A percentile compares a stretch with the other conserved stretches of the same genome.
Evolutionary conservation across 169 alveolate species (phyloP).

Genomic region (Cytauxzoon felis): DNA sequence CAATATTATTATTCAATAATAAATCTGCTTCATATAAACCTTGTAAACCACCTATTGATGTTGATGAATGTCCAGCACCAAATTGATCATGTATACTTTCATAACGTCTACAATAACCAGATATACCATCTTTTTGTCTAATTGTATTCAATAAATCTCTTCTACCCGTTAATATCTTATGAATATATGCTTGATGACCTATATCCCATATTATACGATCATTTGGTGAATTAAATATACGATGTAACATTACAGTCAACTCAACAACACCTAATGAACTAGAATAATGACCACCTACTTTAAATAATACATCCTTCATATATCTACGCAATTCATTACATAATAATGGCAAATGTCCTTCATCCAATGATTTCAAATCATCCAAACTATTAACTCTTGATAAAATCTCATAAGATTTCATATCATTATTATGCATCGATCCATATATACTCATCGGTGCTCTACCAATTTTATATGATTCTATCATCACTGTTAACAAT

Average conservation of each 20-base stretch:
- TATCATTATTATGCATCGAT: too few species aligned
- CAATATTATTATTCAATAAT: slow-evolving; percentile 1
- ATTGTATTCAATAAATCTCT: slow-evolving; percentile 74
- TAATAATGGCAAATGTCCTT: slow-evolving; percentile 32
- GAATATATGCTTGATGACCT: slow-evolving; percentile 82
- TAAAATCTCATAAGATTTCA: too few species aligned
- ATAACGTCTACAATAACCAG: slow-evolving; percentile 75
- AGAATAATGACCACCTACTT: slow-evolving; percentile 83
- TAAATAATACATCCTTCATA: slow-evolving; percentile 30
- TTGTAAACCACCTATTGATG: slow-evolving; percentile 80
- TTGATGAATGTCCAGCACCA: slow-evolving; percentile 88
- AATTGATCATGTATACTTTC: slow-evolving; percentile 82
- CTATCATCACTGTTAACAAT: too few species aligned
- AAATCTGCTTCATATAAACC: slow-evolving; percentile 65
- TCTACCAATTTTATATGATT: too few species aligned
- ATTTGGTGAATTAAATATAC: slow-evolving; percentile 77
- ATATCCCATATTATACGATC: slow-evolving; percentile 80
- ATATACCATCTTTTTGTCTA: slow-evolving; percentile 75
- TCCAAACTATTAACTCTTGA: slow-evolving; percentile 7
- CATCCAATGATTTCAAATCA: slow-evolving; percentile 47
- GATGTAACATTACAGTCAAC: slow-evolving; percentile 75
- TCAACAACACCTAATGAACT: slow-evolving; percentile 81
- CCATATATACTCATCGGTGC: too few species aligned
- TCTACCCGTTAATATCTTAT: slow-evolving; percentile 85
- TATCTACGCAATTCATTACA: slow-evolving; percentile 43